Conservation (phyloP, 345 rosid species). For the Camelina hispida region DNA sequence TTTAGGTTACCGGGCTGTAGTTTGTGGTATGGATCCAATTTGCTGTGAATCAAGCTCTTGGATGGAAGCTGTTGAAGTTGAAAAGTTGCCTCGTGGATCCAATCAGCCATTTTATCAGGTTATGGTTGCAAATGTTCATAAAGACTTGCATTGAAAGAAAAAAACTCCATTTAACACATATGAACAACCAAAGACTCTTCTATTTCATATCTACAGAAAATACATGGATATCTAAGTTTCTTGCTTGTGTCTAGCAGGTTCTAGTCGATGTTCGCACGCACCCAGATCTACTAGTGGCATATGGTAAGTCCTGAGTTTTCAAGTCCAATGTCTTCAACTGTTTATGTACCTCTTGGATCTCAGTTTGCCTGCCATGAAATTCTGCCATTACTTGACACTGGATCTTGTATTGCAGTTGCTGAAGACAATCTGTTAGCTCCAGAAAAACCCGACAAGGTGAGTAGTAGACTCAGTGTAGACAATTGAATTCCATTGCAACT, state of each 20-base stretch:
- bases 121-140: background rate
- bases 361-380: background rate
- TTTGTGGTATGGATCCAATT: conserved; percentile 96
- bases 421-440: conserved; percentile 81
- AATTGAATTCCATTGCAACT: conserved; percentile 6
- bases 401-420: conserved; percentile 64
- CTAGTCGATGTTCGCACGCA: conserved; percentile 76
- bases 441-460: conserved; percentile 68
- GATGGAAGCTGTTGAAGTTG: conserved; percentile 84
- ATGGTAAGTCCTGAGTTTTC: conserved; percentile 57
- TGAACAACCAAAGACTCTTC: background rate
- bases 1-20: conserved; percentile 81
- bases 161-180: background rate
- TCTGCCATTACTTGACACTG: conserved; percentile 12
- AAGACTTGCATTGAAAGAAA: background rate
- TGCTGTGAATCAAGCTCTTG: conserved; percentile 89
- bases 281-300: conserved; percentile 81
- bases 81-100: conserved; percentile 73
- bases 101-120: conserved; percentile 99
- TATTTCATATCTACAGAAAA: background rate
- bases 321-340: background rate
- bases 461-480: conserved; percentile 26
- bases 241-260: conserved; percentile 55
- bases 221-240: conserved; percentile 12
- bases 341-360: conserved; percentile 3